Evolutionary conservation across 257 asterid species (phyloP), one percentile per base, ranked within the genome.

Genomic region (Solanum bulbocastanum): DNA sequence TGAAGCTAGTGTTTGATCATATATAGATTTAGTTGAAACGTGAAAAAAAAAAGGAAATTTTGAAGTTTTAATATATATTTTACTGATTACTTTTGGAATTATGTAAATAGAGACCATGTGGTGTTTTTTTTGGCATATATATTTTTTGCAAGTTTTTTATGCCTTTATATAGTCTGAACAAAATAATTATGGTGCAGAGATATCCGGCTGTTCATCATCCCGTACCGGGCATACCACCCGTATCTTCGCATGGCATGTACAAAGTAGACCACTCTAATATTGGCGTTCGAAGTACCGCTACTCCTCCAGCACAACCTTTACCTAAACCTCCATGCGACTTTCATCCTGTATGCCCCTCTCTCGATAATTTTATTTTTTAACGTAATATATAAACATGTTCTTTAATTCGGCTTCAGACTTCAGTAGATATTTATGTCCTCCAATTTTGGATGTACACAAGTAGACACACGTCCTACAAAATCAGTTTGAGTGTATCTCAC

Each of bases 321-420:
- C 94, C 98, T 40, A 94, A 89, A 40, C 98, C 95, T 62, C 96
- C 96, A 8, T 86, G 94, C 16, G 96, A 94, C 83, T 75, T 92
- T 65, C 96, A 95, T 86, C 98, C 99, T 89, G 98, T 95, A 71
- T 86, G 94, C 22, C 37, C 58, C 49, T 71, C 1, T 76, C 25
- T 81, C 42, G 2, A 73, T 35, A 11, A 25, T 66, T 27, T 66
- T 66, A 56, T 18, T 20, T 58, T 58, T 52, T 52, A 1, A 52
- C n/a, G n/a, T 18, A 6, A 52, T 6, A 52, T 52, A 52, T 52
- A 52, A 52, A 18, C 9, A 52, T 52, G n/a, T n/a, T 52, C 0
- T 18, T 18, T 18, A 52, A 52, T 6, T 18, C 4, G 0, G 3
- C 0, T 52, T 52, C 10, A 52, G 4, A 2, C 23, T 18, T 18